A percentile compares a stretch with the other conserved stretches of the same genome.
Evolutionary conservation across 2,329 filamentous ascomycete species (phyloP).

Genomic region (Sarocladium oryzae): DNA sequence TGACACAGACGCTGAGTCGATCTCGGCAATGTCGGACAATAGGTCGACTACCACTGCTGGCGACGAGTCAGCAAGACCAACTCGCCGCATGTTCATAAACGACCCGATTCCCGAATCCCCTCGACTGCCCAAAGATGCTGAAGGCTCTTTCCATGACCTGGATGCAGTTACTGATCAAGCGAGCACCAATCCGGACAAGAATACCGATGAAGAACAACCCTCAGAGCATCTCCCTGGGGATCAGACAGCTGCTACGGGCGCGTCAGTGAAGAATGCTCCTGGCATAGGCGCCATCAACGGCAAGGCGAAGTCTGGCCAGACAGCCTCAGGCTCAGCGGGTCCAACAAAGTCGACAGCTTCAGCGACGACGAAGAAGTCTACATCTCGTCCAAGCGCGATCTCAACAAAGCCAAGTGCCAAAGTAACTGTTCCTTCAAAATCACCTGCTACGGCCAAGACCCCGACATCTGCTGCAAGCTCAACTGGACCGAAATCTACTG

Average conservation of each 20-base stretch:
- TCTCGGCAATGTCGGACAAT: slow-evolving; percentile 32
- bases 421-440: slow-evolving; percentile 14
- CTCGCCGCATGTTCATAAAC: slow-evolving; percentile 21
- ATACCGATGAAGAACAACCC: slow-evolving; percentile 31
- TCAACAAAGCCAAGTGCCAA: slow-evolving; percentile 19
- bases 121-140: slow-evolving; percentile 17
- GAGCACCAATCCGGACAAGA: slow-evolving; percentile 33
- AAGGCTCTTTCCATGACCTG: slow-evolving; percentile 14
- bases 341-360: background rate
- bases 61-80: slow-evolving; percentile 17
- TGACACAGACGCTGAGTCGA: slow-evolving; percentile 25
- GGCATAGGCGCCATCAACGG: slow-evolving; percentile 15
- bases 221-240: slow-evolving; percentile 24
- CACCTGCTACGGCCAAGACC: slow-evolving; percentile 16
- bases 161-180: slow-evolving; percentile 26
- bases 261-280: slow-evolving; percentile 9
- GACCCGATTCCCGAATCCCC: slow-evolving; percentile 39
- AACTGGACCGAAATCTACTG: slow-evolving; percentile 22
- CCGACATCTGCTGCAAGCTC: slow-evolving; percentile 19
- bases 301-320: slow-evolving; percentile 8
- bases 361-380: slow-evolving; percentile 13
- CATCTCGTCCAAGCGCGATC: slow-evolving; percentile 17
- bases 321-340: background rate
- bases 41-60: slow-evolving; percentile 19
- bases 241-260: slow-evolving; percentile 14